A percentile compares a stretch with the other conserved stretches of the same genome.
phyloP scores from a whole-genome alignment of 495 filamentous ascomycete genomes.

The Lindgomyces ingoldianus region DNA sequence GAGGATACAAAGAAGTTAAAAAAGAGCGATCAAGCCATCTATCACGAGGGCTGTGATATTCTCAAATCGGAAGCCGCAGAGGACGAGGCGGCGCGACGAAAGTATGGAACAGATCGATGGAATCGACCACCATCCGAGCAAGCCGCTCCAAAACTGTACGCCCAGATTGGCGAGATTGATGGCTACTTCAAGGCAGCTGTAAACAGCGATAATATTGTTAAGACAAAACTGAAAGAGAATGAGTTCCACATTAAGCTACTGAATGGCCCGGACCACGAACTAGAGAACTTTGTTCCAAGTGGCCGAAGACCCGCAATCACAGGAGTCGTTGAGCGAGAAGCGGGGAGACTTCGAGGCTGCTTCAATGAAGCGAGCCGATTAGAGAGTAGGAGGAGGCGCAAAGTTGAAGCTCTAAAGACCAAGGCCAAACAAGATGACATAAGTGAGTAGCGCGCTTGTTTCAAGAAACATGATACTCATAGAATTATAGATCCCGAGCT shows the following conservation, averaged over 20 bases:
- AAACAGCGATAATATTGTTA: slow-evolving; percentile 78
- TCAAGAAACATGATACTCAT: slow-evolving; percentile 19
- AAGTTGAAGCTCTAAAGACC: slow-evolving; percentile 71
- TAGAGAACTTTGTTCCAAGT: slow-evolving; percentile 87
- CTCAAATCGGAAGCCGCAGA: slow-evolving; percentile 79
- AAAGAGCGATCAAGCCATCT: slow-evolving; percentile 68
- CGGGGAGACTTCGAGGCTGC: slow-evolving; percentile 68
- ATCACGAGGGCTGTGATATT: slow-evolving; percentile 77
- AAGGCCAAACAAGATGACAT: slow-evolving; percentile 89
- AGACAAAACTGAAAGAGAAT: slow-evolving; percentile 73
- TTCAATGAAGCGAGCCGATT: slow-evolving; percentile 82
- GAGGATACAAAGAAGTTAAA: slow-evolving; percentile 86
- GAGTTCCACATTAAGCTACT: slow-evolving; percentile 74
- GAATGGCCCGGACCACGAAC: slow-evolving; percentile 71
- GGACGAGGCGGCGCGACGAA: slow-evolving; percentile 70
- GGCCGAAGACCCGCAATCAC: slow-evolving; percentile 76
- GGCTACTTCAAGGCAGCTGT: slow-evolving; percentile 85
- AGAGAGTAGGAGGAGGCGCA: slow-evolving; percentile 72
- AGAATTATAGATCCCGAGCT: slow-evolving; percentile 61
- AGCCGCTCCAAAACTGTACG: slow-evolving; percentile 74
- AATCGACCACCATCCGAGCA: slow-evolving; percentile 64
- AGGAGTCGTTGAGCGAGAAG: slow-evolving; percentile 74
- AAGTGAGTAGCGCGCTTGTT: slow-evolving; percentile 52
- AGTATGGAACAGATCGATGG: slow-evolving; percentile 91
- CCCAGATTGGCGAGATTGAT: slow-evolving; percentile 73